Percentiles rank a stretch among this genome's conserved stretches.
phyloP scores from a whole-genome alignment of 306 rosid species.

The Hylodesmum podocarpum region DNA sequence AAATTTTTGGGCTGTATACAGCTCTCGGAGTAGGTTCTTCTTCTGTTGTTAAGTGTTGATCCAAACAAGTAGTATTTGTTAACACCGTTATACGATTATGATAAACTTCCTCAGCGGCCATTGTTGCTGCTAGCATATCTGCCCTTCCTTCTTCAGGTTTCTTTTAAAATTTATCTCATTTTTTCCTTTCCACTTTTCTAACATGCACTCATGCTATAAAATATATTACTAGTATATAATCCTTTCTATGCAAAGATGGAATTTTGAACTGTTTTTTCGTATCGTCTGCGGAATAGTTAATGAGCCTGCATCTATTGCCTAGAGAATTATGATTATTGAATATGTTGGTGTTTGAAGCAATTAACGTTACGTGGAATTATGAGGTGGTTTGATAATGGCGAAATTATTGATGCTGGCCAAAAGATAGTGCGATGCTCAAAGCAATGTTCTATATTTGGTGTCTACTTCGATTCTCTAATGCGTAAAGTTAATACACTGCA shows the following conservation, averaged over 20 bases:
- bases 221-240: too few species aligned
- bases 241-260: too few species aligned
- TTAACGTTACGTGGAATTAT: too few species aligned
- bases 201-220: too few species aligned
- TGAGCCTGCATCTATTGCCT: too few species aligned
- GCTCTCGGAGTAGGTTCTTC: constrained; percentile 14
- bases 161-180: neutral
- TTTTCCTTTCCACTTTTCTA: neutral
- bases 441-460: too few species aligned
- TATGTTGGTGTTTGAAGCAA: too few species aligned
- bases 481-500: too few species aligned
- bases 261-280: too few species aligned
- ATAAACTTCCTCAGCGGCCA: neutral
- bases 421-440: neutral
- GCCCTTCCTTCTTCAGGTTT: neutral
- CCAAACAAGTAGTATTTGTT: neutral
- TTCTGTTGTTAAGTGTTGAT: neutral
- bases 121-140: neutral
- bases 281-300: too few species aligned
- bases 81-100: constrained; percentile 14
- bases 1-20: constrained; percentile 14
- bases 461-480: too few species aligned
- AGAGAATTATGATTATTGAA: too few species aligned
- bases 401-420: neutral
- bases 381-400: neutral